Evolutionary conservation across 257 asterid species (phyloP).

Genomic region (Echium plantagineum): DNA sequence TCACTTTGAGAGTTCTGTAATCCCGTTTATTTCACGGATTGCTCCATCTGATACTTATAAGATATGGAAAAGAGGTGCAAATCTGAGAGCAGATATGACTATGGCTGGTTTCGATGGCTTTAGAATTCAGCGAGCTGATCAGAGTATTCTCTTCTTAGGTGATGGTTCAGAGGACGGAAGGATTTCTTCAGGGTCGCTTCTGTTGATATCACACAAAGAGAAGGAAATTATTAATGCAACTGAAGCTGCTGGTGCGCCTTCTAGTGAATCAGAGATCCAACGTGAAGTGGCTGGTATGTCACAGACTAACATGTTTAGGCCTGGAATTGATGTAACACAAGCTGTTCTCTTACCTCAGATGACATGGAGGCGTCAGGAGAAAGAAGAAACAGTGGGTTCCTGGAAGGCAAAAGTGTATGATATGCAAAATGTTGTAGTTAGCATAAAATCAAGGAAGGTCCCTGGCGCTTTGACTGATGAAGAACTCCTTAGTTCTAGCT

Average conservation of each 20-base stretch:
- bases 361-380: conserved; percentile 1
- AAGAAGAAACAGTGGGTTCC: conserved; percentile 1
- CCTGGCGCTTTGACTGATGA: conserved; percentile 1
- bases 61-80: conserved; percentile 1
- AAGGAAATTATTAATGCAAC: conserved; percentile 1
- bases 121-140: conserved; percentile 1
- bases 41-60: conserved; percentile 1
- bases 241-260: not conserved
- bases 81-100: conserved; percentile 4
- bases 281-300: conserved; percentile 1
- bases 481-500: not conserved
- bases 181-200: not conserved
- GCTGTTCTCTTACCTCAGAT: conserved; percentile 1
- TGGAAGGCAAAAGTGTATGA: conserved; percentile 1
- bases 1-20: conserved; percentile 1
- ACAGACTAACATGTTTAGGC: not conserved
- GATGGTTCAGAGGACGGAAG: not conserved
- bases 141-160: not conserved
- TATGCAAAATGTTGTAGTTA: conserved; percentile 3
- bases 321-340: conserved; percentile 3
- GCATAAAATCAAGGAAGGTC: conserved; percentile 2
- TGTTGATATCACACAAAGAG: conserved; percentile 1
- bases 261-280: conserved; percentile 1
- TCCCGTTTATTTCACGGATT: conserved; percentile 1
- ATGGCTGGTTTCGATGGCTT: conserved; percentile 2